phyloP scores from a whole-genome alignment of 441 rosid genomes.

The Populus tomentosa region DNA sequence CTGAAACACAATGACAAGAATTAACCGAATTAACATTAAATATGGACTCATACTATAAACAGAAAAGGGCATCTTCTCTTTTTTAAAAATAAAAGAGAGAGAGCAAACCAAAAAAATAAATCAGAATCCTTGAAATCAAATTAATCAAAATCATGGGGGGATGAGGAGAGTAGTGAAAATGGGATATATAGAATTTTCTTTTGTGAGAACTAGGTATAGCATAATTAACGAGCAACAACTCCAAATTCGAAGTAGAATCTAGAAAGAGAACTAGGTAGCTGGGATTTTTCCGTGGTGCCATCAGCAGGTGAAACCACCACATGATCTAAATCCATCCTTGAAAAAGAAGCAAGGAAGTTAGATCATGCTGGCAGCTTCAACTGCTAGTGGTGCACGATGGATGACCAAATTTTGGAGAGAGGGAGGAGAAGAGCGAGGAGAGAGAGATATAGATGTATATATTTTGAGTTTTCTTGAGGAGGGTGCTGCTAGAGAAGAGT shows the following conservation, averaged over 20 bases:
- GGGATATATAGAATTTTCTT: too few species aligned
- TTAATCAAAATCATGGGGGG: too few species aligned
- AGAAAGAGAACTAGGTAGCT: not conserved
- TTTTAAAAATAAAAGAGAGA: too few species aligned
- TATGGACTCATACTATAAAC: too few species aligned
- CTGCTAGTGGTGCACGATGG: constrained; percentile 64
- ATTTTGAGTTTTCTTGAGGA: not conserved
- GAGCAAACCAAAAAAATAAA: too few species aligned
- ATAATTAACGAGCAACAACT: not conserved
- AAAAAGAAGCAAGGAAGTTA: constrained; percentile 21
- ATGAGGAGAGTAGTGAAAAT: too few species aligned
- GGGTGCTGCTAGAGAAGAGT: too few species aligned
- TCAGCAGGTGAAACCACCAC: constrained; percentile 46
- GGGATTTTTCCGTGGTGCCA: constrained; percentile 26
- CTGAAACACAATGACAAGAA: too few species aligned
- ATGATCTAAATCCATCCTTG: constrained; percentile 41
- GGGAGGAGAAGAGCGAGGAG: not conserved
- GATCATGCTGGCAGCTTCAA: constrained; percentile 99
- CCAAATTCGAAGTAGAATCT: not conserved
- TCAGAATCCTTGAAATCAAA: too few species aligned
- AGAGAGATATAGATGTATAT: not conserved
- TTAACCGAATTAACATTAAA: too few species aligned
- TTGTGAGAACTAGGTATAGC: too few species aligned
- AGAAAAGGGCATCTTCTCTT: too few species aligned
- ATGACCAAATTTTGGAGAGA: not conserved